A percentile compares a stretch with the other conserved stretches of the same genome.
Conservation (phyloP, 371 early-diverging fungal species). For the Gilbertella persicaria region DNA sequence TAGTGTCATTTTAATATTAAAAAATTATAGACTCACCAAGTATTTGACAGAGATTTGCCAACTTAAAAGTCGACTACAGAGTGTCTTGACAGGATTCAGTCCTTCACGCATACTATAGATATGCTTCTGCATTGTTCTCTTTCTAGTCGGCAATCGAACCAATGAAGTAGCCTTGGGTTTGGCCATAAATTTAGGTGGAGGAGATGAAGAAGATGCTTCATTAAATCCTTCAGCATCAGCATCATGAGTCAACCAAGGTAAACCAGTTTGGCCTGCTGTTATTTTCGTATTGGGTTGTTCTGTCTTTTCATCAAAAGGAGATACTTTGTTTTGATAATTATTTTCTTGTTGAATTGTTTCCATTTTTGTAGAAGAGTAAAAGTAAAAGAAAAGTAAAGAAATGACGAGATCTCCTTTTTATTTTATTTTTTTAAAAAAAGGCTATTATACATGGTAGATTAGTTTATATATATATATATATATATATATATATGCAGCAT, state of each 20-base stretch:
- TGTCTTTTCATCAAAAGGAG: slow-evolving; percentile 14
- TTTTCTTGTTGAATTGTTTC: background rate
- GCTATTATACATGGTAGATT: too few species aligned
- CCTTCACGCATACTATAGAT: slow-evolving; percentile 28
- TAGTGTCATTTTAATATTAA: background rate
- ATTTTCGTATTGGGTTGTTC: slow-evolving; percentile 6
- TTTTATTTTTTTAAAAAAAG: too few species aligned
- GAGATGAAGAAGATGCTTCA: background rate
- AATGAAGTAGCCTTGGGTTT: slow-evolving; percentile 9
- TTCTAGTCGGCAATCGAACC: slow-evolving; percentile 22
- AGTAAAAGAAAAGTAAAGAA: slow-evolving; percentile 4
- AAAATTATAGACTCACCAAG: slow-evolving; percentile 11
- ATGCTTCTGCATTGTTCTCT: slow-evolving; percentile 26
- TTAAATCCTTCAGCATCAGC: slow-evolving; percentile 12
- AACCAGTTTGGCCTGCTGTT: slow-evolving; percentile 22
- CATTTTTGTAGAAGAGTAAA: slow-evolving; percentile 1
- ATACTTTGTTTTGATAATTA: slow-evolving; percentile 1
- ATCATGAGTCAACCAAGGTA: slow-evolving; percentile 25
- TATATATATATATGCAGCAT: too few species aligned
- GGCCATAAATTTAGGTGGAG: slow-evolving; percentile 26
- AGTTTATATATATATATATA: too few species aligned
- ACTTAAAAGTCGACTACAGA: slow-evolving; percentile 10
- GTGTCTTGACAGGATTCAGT: slow-evolving; percentile 20
- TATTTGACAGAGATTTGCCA: slow-evolving; percentile 27
- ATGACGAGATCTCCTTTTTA: too few species aligned